Base-by-base conservation (phyloP, 2,329 filamentous ascomycete species). In the Paecilomyces variotii region DNA sequence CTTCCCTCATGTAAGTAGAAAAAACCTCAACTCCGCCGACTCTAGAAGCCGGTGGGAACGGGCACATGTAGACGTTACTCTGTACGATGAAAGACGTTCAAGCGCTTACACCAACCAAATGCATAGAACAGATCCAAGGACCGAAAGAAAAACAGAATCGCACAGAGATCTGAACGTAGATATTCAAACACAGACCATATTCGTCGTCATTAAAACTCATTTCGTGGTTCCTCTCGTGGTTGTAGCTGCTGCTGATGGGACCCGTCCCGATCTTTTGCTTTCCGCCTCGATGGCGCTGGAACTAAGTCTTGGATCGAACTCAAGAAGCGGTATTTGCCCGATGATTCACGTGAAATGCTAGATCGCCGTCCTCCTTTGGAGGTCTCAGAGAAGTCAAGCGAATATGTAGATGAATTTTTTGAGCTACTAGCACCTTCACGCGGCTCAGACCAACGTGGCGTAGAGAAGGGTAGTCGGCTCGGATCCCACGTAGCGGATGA, bases 381-480 rank as follows among this genome's bases (percentile, higher is more conserved):
- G 54, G 59, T 63, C 14, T 77, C 74, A 1, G 70, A 63, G 45
- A 72, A 72, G 45, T 79, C 76, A 35, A 77, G 66, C 3, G 75
- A 76, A 58, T 78, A 76, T 0, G 74, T 77, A 5, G 77, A 79
- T 2, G 76, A 78, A 58, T 79, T 78, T 28, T 78, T 77, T 9
- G 76, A 78, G 62, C 73, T 76, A 26, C 72, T 68, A n/a, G 73
- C 74, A 63, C 74, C 74, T 35, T 76, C 73, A 14, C 73, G 72
- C 30, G 72, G 60, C 26, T 77, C 76, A 49, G 73, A 68, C 65
- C 74, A 75, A 25, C 71, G 71, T 11, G 75, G 74, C 25, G 70
- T 69, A 25, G 69, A 64, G 62, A 78, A 78, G 1, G 73, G 72
- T 39, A 77, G 71, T 24, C 76, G 72, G 9, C 60, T 68, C 56